A percentile compares a stretch with the other conserved stretches of the same genome.
These are phyloP conservation scores for Pochonia chlamydosporia DNA, from an alignment of 2,329 filamentous ascomycete genomes.

Conservation along the genomic window DNA sequence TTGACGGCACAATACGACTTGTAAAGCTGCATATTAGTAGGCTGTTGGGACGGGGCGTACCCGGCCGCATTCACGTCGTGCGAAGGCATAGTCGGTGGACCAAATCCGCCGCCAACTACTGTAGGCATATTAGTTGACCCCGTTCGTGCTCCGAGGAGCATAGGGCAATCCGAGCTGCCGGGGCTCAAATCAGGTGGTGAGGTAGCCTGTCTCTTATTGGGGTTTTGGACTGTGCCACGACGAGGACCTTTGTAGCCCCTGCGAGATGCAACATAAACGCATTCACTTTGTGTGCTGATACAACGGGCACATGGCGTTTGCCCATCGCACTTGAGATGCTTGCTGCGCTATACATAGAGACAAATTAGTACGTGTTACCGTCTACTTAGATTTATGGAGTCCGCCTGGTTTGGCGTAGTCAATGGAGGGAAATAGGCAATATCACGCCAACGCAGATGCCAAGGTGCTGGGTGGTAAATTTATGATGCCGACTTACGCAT, in stretches of 20 bases:
- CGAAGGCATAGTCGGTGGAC: conserved; percentile 8
- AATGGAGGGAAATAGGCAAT: background rate
- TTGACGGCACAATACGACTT: conserved; percentile 21
- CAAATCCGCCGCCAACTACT: conserved; percentile 4
- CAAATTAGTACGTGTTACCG: conserved; percentile 7
- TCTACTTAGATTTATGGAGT: background rate
- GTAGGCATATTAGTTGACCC: conserved; percentile 6
- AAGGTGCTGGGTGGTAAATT: too few species aligned
- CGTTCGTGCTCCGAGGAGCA: conserved; percentile 21
- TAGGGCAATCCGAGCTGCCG: conserved; percentile 32
- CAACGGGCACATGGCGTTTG: conserved; percentile 65
- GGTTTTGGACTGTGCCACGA: conserved; percentile 33
- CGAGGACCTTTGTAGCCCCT: conserved; percentile 64
- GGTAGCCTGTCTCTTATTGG: conserved; percentile 45
- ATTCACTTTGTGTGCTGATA: conserved; percentile 50
- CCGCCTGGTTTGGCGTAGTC: background rate
- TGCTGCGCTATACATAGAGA: conserved; percentile 37
- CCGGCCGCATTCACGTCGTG: conserved; percentile 11
- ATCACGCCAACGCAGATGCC: too few species aligned
- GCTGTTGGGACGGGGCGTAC: conserved; percentile 14
- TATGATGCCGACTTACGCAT: conserved; percentile 42
- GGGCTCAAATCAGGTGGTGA: conserved; percentile 23
- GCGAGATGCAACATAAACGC: conserved; percentile 67
- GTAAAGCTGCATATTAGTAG: conserved; percentile 35
- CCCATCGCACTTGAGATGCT: conserved; percentile 75